Percentiles rank a stretch among this genome's conserved stretches.
Conservation (phyloP, 441 rosid genomes). For the Croton laevigatus region DNA sequence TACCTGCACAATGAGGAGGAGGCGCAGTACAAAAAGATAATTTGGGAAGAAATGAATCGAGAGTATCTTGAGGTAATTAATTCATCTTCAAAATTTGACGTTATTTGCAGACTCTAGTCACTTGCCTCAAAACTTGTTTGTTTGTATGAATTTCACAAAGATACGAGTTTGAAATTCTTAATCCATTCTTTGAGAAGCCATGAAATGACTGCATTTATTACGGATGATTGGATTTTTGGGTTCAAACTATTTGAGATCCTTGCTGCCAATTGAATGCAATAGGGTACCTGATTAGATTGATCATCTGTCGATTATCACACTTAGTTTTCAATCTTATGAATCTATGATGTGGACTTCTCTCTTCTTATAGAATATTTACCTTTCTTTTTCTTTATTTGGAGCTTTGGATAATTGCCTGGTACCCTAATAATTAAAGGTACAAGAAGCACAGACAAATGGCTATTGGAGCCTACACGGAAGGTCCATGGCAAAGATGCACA, state of each 20-base stretch:
- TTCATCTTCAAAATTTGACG: not conserved
- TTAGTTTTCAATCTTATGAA: not conserved
- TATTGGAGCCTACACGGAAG: too few relatives aligned
- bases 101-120: slow-evolving; percentile 14
- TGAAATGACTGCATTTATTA: not conserved
- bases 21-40: slow-evolving; percentile 49
- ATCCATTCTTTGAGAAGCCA: not conserved
- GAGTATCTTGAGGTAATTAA: slow-evolving; percentile 81
- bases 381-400: too few relatives aligned
- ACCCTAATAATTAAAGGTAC: too few relatives aligned
- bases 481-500: too few relatives aligned
- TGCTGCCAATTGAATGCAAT: not conserved
- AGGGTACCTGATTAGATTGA: not conserved
- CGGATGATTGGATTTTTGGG: not conserved
- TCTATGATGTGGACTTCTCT: not conserved
- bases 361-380: not conserved
- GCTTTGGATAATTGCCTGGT: too few relatives aligned
- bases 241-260: not conserved
- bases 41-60: slow-evolving; percentile 83
- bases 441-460: too few relatives aligned
- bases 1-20: slow-evolving; percentile 83
- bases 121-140: slow-evolving; percentile 3
- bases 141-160: not conserved
- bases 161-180: not conserved
- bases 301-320: not conserved